Evolutionary conservation across 805 yeast genomes (phyloP).

Genomic region (Yarrowia yakushimensis): DNA sequence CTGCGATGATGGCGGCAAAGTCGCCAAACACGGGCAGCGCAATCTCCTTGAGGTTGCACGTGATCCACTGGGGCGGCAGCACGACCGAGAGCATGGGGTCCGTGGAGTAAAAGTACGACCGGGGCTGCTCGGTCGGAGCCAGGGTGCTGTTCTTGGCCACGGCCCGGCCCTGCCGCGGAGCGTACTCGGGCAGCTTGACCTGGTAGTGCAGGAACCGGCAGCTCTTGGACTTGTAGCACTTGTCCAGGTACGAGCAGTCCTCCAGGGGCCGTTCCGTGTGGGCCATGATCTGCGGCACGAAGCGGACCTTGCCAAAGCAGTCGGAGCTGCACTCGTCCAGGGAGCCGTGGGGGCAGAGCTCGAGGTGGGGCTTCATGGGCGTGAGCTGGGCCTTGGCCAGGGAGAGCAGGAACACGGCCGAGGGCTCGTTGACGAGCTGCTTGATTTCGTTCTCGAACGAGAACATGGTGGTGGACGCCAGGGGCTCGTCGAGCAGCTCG

Average conservation of each 20-base stretch:
- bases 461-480: background rate
- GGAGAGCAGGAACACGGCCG: constrained; percentile 5
- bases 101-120: background rate
- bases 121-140: background rate
- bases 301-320: constrained; percentile 36
- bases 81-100: constrained; percentile 8
- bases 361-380: constrained; percentile 28
- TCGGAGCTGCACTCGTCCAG: constrained; percentile 26
- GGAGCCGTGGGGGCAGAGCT: constrained; percentile 28
- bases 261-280: constrained; percentile 73
- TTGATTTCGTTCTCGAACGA: background rate
- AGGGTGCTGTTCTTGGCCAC: background rate
- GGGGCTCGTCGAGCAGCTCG: constrained; percentile 14
- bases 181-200: constrained; percentile 14
- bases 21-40: constrained; percentile 73
- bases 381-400: constrained; percentile 20
- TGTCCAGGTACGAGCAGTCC: constrained; percentile 90
- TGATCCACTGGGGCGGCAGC: constrained; percentile 68
- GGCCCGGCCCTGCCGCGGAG: background rate
- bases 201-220: constrained; percentile 80
- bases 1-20: constrained; percentile 75
- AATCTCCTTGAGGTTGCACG: constrained; percentile 72
- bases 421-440: constrained; percentile 9
- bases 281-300: constrained; percentile 36
- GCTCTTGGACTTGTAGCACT: constrained; percentile 79